Evolutionary conservation across 1,284 basidiomycete genomes (phyloP).

Genomic region (Blastosporella zonata): DNA sequence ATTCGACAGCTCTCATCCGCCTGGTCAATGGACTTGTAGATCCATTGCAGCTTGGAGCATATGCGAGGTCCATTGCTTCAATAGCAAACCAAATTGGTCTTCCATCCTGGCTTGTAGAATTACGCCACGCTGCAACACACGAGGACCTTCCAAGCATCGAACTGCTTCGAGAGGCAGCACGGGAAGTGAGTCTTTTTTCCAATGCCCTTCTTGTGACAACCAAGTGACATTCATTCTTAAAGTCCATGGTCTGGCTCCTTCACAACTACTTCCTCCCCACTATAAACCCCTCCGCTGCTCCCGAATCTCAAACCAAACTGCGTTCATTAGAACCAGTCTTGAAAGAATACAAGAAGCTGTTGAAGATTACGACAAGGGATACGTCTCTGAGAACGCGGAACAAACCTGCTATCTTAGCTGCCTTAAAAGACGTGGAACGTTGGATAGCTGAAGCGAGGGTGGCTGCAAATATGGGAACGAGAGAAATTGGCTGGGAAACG

Average conservation of each 20-base stretch:
- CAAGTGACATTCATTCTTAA: background rate
- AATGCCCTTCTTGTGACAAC: background rate
- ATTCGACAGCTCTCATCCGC: constrained; percentile 79
- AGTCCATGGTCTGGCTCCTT: constrained; percentile 80
- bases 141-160: constrained; percentile 90
- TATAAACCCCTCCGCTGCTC: constrained; percentile 52
- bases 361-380: constrained; percentile 62
- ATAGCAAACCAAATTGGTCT: constrained; percentile 86
- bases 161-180: constrained; percentile 73
- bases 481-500: constrained; percentile 46
- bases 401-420: constrained; percentile 45
- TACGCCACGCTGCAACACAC: constrained; percentile 94
- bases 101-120: constrained; percentile 89
- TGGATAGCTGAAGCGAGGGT: constrained; percentile 76
- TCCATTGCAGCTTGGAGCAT: constrained; percentile 84
- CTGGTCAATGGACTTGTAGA: constrained; percentile 96
- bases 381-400: constrained; percentile 53
- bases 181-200: constrained; percentile 53
- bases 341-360: constrained; percentile 64
- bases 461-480: constrained; percentile 44
- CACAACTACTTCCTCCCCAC: constrained; percentile 78
- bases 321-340: constrained; percentile 59
- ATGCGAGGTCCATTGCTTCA: constrained; percentile 86
- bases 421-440: constrained; percentile 59
- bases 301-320: constrained; percentile 31